Evolutionary conservation across 2,329 filamentous ascomycete genomes (phyloP), one percentile per base, ranked within the genome.

Genomic region (Fusarium heterosporum): DNA sequence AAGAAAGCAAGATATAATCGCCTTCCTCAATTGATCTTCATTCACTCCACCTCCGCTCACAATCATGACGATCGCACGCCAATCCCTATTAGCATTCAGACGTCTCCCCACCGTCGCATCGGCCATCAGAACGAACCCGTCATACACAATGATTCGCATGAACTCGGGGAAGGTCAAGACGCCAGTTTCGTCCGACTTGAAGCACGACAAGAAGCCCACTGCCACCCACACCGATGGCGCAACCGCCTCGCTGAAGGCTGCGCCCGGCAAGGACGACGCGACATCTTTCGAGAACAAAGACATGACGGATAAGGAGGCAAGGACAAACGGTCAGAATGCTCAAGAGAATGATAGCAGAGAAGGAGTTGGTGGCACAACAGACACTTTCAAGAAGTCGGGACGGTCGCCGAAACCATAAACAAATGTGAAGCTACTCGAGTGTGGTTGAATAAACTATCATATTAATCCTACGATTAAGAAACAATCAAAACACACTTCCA

Each of bases 301-400:
- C 5, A 29, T 66, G 61, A 61, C 46, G 1, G n/a, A 50, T 2
- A 48, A 52, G 16, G 61, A 66, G 17, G 61, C 28, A 26, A 49
- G 61, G 3, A 38, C 7, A 14, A 66, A 66, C 2, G 26, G 13
- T 13, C 63, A 66, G 25, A 66, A 66, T 12, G 63, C 63, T 6
- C 55, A 66, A 16, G 41, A 55, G 12, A 17, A 19, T 12, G 63
- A 66, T 29, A 56, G 32, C 25, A 61, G 13, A 10, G 63, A 66
- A 17, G 50, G 56, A n/a, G 30, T 8, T 1, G 14, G 22, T 5
- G 61, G 49, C 2, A 12, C 61, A 28, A 26, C 61, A 2, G 54
- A 34, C 4, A 11, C 26, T 8, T 65, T 65, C 8, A 22, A 32
- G 25, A 65, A 65, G n/a, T 65, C 61, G 1, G 62, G 62, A 46